Conservation (phyloP, 805 yeast genomes). For the Metschnikowia bowlesiae region DNA sequence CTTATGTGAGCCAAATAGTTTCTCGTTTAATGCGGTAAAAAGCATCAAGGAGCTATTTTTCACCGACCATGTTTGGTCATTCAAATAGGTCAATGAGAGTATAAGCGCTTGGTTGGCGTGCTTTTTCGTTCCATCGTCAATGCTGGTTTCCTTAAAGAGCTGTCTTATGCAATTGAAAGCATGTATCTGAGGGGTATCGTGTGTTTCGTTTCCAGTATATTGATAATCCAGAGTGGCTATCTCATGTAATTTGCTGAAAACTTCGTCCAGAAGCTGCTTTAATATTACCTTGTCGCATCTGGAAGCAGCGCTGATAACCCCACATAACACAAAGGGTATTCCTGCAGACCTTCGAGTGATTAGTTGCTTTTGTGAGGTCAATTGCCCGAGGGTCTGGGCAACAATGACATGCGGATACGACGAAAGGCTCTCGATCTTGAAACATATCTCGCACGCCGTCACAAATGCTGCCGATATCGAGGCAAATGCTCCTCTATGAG, state of each 20-base stretch:
- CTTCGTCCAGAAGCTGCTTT: constrained; percentile 34
- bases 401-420: background rate
- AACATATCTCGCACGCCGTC: constrained; percentile 59
- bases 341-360: constrained; percentile 93
- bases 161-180: constrained; percentile 83
- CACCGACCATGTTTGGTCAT: constrained; percentile 73
- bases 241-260: constrained; percentile 48
- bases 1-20: constrained; percentile 65
- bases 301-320: constrained; percentile 52
- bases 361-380: constrained; percentile 56
- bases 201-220: constrained; percentile 44
- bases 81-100: constrained; percentile 59
- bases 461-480: constrained; percentile 80
- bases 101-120: constrained; percentile 48
- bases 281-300: constrained; percentile 22
- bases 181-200: constrained; percentile 88
- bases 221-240: constrained; percentile 53
- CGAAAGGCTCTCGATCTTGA: constrained; percentile 11
- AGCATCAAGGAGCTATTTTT: constrained; percentile 93
- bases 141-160: constrained; percentile 63
- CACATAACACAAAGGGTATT: constrained; percentile 73
- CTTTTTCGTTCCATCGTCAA: constrained; percentile 42
- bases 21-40: constrained; percentile 76
- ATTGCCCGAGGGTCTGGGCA: constrained; percentile 6
- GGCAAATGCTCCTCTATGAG: constrained; percentile 91